A percentile compares a stretch with the other conserved stretches of the same genome.
Conservation (phyloP, 1,139 yeast species). For the Yamadazyma conglobata region DNA sequence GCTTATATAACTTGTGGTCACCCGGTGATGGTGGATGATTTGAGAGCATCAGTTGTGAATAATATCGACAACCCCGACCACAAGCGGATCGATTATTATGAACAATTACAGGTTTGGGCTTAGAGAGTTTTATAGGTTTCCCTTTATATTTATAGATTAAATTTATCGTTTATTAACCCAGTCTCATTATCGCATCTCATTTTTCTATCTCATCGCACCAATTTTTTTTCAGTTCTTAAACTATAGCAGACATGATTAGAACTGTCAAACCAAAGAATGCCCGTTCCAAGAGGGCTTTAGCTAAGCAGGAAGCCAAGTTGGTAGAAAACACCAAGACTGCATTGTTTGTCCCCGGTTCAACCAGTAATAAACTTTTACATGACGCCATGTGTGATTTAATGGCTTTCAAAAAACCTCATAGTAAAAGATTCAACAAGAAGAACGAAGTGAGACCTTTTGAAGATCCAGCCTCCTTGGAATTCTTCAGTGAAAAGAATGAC, state of each 20-base stretch:
- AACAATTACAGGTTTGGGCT: slow-evolving; percentile 46
- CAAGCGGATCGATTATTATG: slow-evolving; percentile 46
- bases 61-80: slow-evolving; percentile 23
- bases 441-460: slow-evolving; percentile 92
- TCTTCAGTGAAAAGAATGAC: slow-evolving; percentile 93
- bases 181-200: slow-evolving; percentile 1
- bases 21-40: slow-evolving; percentile 48
- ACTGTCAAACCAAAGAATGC: slow-evolving; percentile 76
- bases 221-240: slow-evolving; percentile 5
- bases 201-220: slow-evolving; percentile 9
- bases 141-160: neutral
- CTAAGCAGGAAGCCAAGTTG: slow-evolving; percentile 81
- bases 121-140: slow-evolving; percentile 8
- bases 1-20: slow-evolving; percentile 50
- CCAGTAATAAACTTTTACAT: slow-evolving; percentile 74
- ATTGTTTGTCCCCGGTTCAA: slow-evolving; percentile 85
- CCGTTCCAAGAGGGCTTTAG: slow-evolving; percentile 91
- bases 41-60: slow-evolving; percentile 32
- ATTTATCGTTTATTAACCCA: slow-evolving; percentile 1
- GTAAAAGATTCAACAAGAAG: slow-evolving; percentile 82
- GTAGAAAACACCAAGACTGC: slow-evolving; percentile 90
- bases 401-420: slow-evolving; percentile 88
- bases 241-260: slow-evolving; percentile 10
- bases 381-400: slow-evolving; percentile 88
- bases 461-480: slow-evolving; percentile 82